A percentile compares a stretch with the other conserved stretches of the same genome.
phyloP scores from a whole-genome alignment of 148 eudicot genomes.

The Beta vulgaris region DNA sequence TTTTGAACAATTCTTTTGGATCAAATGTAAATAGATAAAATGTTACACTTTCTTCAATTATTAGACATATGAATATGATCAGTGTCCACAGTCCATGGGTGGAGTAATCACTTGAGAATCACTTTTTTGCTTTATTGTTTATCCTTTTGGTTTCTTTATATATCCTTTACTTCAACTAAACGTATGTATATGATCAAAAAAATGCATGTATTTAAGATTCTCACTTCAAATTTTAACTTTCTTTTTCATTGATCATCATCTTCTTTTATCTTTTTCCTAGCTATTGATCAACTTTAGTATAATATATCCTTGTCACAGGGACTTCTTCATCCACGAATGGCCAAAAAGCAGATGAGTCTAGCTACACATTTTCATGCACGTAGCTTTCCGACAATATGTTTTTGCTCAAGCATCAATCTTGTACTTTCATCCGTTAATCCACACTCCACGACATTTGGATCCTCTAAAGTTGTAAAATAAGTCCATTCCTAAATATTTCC shows the following conservation, averaged over 20 bases:
- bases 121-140: neutral
- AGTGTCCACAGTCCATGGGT: neutral
- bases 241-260: neutral
- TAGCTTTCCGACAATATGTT: neutral
- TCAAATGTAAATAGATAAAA: neutral
- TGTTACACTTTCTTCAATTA: neutral
- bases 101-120: neutral
- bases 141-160: neutral
- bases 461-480: too few species aligned
- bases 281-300: neutral
- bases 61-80: neutral
- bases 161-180: slow-evolving; percentile 19
- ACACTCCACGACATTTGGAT: too few species aligned
- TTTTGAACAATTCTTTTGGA: neutral
- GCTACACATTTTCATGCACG: neutral
- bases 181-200: neutral
- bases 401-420: too few species aligned
- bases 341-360: neutral
- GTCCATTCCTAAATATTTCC: too few species aligned
- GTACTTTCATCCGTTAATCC: too few species aligned
- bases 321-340: neutral
- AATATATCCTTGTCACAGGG: neutral
- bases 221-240: neutral
- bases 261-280: neutral
- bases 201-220: neutral